Evolutionary conservation across 306 rosid genomes (phyloP), one percentile per base, ranked within the genome.

Genomic region (Oxytropis ochrocephala): DNA sequence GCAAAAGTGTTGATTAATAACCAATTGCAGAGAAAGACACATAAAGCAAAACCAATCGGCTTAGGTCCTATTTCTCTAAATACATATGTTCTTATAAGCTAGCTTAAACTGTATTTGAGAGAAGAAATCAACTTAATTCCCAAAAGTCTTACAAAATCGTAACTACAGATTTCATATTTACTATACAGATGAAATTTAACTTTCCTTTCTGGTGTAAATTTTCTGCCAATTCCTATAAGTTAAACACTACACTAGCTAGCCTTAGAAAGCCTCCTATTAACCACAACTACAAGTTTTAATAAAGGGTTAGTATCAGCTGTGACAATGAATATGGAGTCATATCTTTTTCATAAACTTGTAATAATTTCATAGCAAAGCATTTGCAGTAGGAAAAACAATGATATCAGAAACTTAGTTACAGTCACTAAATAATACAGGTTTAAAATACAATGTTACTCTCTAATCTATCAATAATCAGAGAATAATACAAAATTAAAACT

Each of bases 11-110:
- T 13, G 33, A 54, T 63, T 19, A 29, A 30, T 48, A 67, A 67
- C 14, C 48, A 66, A 38, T 66, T 16, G 64, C 63, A 52, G 67
- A 29, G 24, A 66, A 19, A 72, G 39, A 44, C 67, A 71, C 46
- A n/a, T n/a, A n/a, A n/a, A n/a, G n/a, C n/a, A n/a, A n/a, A n/a
- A n/a, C n/a, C n/a, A n/a, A n/a, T n/a, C n/a, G n/a, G n/a, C n/a
- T n/a, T n/a, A n/a, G n/a, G n/a, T n/a, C n/a, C n/a, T n/a, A n/a
- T n/a, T n/a, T n/a, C n/a, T n/a, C n/a, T n/a, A n/a, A n/a, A n/a
- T n/a, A n/a, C n/a, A n/a, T n/a, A 66, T 0, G 35, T 27, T 62
- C 38, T 48, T 24, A 14, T 24, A 52, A 61, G 58, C 43, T 57
- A 38, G 50, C 41, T n/a, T n/a, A 9, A 38, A 19, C 16, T 24